These are phyloP conservation scores for Papiliotrema flavescens DNA, from an alignment of 1,284 basidiomycete genomes.

Conservation along the genomic window DNA sequence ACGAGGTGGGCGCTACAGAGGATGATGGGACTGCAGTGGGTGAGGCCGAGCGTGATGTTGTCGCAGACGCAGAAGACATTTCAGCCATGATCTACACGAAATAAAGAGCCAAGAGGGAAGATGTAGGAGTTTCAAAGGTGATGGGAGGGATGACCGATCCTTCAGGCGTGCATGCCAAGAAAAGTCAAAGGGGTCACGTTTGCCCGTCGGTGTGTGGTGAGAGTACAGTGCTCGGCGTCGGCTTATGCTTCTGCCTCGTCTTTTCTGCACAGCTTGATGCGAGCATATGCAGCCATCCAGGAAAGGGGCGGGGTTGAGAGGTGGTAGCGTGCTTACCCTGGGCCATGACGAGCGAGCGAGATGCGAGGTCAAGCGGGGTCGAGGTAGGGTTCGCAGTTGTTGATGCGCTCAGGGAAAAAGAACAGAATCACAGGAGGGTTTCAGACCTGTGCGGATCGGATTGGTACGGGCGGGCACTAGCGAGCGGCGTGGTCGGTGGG, in stretches of 20 bases:
- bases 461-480: no score
- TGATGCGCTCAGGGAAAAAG: no score
- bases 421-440: no score
- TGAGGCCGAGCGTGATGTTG: not conserved
- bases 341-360: not conserved
- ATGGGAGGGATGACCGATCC: not conserved
- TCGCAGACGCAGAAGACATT: constrained; percentile 1
- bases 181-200: no score
- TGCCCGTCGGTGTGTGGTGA: no score
- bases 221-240: no score
- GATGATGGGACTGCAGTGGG: constrained; percentile 3
- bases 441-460: no score
- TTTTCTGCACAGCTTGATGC: not conserved
- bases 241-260: no score
- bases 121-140: not conserved
- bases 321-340: not conserved
- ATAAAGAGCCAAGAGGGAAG: not conserved
- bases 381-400: no score
- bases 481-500: no score
- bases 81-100: not conserved
- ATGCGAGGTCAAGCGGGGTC: not conserved
- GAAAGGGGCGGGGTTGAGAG: not conserved
- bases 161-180: not conserved
- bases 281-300: not conserved
- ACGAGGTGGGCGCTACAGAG: constrained; percentile 6